Evolutionary conservation across 2,329 filamentous ascomycete genomes (phyloP).

Genomic region (Cordyceps cateniannulata): DNA sequence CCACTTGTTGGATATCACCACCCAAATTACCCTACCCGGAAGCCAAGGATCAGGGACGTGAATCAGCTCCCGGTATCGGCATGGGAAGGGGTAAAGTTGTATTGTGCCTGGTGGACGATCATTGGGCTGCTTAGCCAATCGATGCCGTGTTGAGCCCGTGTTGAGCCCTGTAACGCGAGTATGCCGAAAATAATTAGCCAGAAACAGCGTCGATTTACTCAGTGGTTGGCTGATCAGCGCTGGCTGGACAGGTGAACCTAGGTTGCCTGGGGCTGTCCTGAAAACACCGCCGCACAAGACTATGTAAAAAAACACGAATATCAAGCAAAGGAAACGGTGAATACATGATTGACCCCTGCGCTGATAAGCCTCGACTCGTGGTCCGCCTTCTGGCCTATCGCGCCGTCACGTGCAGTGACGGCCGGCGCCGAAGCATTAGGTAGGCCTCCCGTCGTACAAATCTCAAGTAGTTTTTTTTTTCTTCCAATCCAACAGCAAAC

Average conservation of each 20-base stretch:
- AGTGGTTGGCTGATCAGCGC: too few species aligned
- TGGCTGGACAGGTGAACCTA: too few species aligned
- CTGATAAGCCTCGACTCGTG: not conserved
- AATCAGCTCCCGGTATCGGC: not conserved
- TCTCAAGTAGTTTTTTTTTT: not conserved
- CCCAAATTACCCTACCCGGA: not conserved
- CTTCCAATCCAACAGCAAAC: not conserved
- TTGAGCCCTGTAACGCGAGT: too few species aligned
- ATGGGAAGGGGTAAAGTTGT: not conserved
- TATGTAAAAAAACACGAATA: not conserved
- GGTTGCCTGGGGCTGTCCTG: too few species aligned
- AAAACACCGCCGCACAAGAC: too few species aligned
- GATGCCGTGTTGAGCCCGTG: not conserved
- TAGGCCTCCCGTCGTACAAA: not conserved
- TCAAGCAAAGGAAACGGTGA: not conserved
- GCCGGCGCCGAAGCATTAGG: conserved; percentile 4
- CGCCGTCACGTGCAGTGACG: conserved; percentile 11
- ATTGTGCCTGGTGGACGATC: not conserved
- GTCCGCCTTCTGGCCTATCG: conserved; percentile 4
- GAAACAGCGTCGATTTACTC: too few species aligned
- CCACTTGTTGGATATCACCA: not conserved
- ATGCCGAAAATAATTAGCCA: too few species aligned
- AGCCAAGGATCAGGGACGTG: not conserved
- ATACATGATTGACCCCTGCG: not conserved
- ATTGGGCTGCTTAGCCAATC: too few species aligned